Conservation (phyloP, 108 stramenopile species). For the Skeletonema menzelii region DNA sequence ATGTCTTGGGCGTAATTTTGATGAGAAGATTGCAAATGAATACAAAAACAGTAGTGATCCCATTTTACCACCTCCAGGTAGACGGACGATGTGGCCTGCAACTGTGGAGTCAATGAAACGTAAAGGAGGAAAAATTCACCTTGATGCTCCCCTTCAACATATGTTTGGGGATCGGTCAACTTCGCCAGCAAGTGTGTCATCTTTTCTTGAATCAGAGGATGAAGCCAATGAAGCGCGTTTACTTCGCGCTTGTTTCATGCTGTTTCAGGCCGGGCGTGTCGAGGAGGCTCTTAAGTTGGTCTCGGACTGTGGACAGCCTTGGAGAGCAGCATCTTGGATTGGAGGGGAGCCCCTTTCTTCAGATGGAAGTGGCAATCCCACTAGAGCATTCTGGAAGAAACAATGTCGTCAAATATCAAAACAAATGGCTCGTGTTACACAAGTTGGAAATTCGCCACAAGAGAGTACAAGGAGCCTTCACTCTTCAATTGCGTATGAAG, state of each 20-base stretch:
- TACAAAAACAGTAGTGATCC: conserved; percentile 31
- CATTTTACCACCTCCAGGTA: conserved; percentile 29
- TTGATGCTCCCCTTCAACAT: conserved; percentile 45
- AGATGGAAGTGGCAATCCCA: conserved; percentile 57
- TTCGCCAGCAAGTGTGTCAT: conserved; percentile 11
- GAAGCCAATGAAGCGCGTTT: conserved; percentile 46
- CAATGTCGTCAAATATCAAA: conserved; percentile 42
- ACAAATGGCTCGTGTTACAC: conserved; percentile 38
- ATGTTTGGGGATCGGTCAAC: conserved; percentile 3
- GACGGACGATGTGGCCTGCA: conserved; percentile 44
- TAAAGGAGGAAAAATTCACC: conserved; percentile 20
- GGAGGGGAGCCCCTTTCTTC: conserved; percentile 54
- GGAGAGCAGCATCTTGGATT: conserved; percentile 65
- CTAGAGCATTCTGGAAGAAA: conserved; percentile 72
- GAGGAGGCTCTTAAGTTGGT: conserved; percentile 56
- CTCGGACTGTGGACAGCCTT: conserved; percentile 59
- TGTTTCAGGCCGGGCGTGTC: conserved; percentile 58
- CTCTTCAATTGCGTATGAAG: conserved; percentile 50
- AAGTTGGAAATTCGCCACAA: conserved; percentile 1
- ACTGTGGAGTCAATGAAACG: conserved; percentile 22
- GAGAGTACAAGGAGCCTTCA: conserved; percentile 3
- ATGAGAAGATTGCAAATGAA: conserved; percentile 7
- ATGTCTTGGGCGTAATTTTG: conserved; percentile 53
- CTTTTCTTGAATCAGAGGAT: conserved; percentile 29
- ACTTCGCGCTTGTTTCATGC: conserved; percentile 51